phyloP scores from a whole-genome alignment of 768 basidiomycete genomes.

The Pisolithus sp. region DNA sequence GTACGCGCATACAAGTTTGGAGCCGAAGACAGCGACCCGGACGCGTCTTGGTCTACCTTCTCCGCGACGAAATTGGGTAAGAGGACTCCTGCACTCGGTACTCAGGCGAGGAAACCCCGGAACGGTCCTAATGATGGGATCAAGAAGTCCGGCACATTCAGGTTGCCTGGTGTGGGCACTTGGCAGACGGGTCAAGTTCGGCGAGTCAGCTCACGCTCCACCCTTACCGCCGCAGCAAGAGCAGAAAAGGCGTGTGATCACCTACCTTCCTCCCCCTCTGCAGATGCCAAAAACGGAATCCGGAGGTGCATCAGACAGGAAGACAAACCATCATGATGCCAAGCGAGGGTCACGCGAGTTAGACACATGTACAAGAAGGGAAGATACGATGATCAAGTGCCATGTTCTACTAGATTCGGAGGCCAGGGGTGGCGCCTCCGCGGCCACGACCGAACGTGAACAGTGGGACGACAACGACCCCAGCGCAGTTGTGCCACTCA shows the following conservation, averaged over 20 bases:
- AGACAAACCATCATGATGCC: not conserved
- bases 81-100: not conserved
- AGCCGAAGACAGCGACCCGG: not conserved
- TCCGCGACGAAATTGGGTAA: not conserved
- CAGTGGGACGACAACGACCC: not conserved
- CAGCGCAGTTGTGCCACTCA: slow-evolving; percentile 1
- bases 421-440: not conserved
- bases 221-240: not conserved
- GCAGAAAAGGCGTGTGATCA: slow-evolving; percentile 19
- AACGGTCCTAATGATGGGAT: not conserved
- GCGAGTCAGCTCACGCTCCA: not conserved
- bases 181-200: not conserved
- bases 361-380: not conserved
- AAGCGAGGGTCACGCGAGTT: not conserved
- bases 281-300: not conserved
- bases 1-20: slow-evolving; percentile 12
- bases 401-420: not conserved
- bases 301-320: not conserved
- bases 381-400: not conserved
- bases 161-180: not conserved
- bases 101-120: not conserved
- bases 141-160: not conserved
- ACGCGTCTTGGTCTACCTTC: not conserved
- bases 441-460: not conserved
- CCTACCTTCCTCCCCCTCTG: slow-evolving; percentile 24